Evolutionary conservation across 352 stramenopile species (phyloP), one percentile per base, ranked within the genome.

Genomic region (Phytophthora citrophthora): DNA sequence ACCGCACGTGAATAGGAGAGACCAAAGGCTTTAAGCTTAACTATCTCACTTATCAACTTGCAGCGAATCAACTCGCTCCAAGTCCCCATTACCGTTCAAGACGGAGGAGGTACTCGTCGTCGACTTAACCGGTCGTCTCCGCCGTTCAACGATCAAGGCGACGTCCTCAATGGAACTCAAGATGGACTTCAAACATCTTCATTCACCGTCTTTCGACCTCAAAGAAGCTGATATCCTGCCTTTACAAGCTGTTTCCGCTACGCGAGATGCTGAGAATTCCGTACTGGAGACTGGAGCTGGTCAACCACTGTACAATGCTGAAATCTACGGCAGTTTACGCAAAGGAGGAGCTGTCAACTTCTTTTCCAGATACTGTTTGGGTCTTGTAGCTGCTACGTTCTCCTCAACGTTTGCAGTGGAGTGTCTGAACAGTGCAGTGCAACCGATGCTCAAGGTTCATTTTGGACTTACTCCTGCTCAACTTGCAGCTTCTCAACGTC

Each of bases 281-380:
- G 48, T 62, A 23, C 12, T 59, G 32, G 53, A 70, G 12, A 45
- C 18, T 31, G 48, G 48, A 13, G 43, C 71, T 6, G 53, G 60
- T 5, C 52, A 78, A 8, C 48, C 77, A 15, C 73, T 88, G n/a
- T 88, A 83, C 61, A 86, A 86, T 48, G 65, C 79, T 9, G 74
- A 86, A 49, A 79, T 83, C 45, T 86, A 83, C 48, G 78, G 78
- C 16, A 74, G 68, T 44, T 63, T 88, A 23, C 78, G 78, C 46
- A 69, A 68, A 15, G 77, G 77, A 16, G 74, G 74, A 0, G 63
- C 66, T 0, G 72, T 86, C 13, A 59, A 66, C 18, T 73, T 83
- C 46, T 79, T 79, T 54, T 82, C 77, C 0, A 58, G 34, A 16
- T 20, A 72, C 9, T 80, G 65, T 40, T 23, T 80, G 1, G 77